These are phyloP conservation scores for Stramenopiles sp. DNA, from an alignment of 352 stramenopile genomes.

Conservation along the genomic window DNA sequence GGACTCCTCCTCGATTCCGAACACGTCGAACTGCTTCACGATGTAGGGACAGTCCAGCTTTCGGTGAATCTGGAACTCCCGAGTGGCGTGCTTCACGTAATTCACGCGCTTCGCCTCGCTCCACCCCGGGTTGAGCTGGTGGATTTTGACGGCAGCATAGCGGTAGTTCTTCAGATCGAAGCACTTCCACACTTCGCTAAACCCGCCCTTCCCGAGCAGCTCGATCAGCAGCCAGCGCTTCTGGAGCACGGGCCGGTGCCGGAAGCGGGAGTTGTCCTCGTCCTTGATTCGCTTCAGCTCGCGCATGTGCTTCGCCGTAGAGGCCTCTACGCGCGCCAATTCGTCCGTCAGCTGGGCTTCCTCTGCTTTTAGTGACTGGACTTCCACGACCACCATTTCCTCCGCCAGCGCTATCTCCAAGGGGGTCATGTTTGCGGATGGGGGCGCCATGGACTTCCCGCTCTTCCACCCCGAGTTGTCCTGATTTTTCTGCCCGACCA, in stretches of 20 bases:
- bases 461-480: background rate
- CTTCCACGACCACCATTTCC: constrained; percentile 36
- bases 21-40: constrained; percentile 66
- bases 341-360: constrained; percentile 25
- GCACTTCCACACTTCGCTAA: constrained; percentile 63
- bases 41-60: constrained; percentile 58
- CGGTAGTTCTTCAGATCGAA: constrained; percentile 44
- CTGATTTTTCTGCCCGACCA: background rate
- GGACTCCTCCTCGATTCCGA: constrained; percentile 69
- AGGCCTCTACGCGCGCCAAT: background rate
- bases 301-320: constrained; percentile 23
- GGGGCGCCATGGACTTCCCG: background rate
- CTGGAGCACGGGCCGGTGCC: constrained; percentile 34
- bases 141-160: constrained; percentile 71
- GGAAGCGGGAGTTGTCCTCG: constrained; percentile 49
- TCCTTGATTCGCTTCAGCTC: constrained; percentile 40
- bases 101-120: constrained; percentile 60
- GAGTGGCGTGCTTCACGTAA: constrained; percentile 73
- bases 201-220: constrained; percentile 67
- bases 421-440: background rate
- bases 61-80: constrained; percentile 71
- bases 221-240: constrained; percentile 54
- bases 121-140: constrained; percentile 64
- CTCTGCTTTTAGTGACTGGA: constrained; percentile 29
- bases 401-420: constrained; percentile 24